Base-by-base conservation (phyloP, 2,329 filamentous ascomycete species). In the Neopestalotiopsis sp. region DNA sequence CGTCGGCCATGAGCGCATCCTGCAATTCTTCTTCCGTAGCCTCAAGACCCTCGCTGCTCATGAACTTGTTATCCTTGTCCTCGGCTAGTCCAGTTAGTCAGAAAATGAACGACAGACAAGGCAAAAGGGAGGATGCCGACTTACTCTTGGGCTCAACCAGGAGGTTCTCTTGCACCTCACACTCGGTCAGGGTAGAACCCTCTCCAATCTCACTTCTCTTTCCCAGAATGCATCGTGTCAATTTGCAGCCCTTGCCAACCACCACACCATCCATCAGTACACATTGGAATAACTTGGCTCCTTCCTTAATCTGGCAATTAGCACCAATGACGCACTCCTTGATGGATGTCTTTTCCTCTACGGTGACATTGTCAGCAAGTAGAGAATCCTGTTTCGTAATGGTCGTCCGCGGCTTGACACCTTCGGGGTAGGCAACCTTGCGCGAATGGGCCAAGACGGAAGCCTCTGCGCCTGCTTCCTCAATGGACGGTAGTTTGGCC, bases 191-290 rank as follows among this genome's bases (percentile, higher is more conserved):
- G n/a, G 90, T 88, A 5, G 87, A 91, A 9, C 91, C 92, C 61
- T 94, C 93, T n/a, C 95, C 95, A 73, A 99, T 89, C 75, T 92
- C 91, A 72, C 91, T 92, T 71, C 94, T 84, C 76, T 91, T 89
- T 4, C 96, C 96, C 56, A 98, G 82, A 40, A 98, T 93, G 76
- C 95, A 98, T 28, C 93, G 93, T 1, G 93, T 96, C 65, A 98
- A 84, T 79, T 94, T 94, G 76, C 92, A 95, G 58, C 92, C 91
- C 75, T 94, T 92, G 14, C 94, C 95, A 13, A 99, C 87, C 7
- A 93, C 90, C 0, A 93, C 95, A 3, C 94, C 94, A 70, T 98
- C 95, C 94, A 98, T 98, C 24, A 98, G 83, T 62, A 98, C 81
- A 80, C 95, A 98, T 72, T 95, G 89, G n/a, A 90, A 91, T 59